Evolutionary conservation across 2,329 filamentous ascomycete species (phyloP).

Genomic region (Arthrinium puccinioides): DNA sequence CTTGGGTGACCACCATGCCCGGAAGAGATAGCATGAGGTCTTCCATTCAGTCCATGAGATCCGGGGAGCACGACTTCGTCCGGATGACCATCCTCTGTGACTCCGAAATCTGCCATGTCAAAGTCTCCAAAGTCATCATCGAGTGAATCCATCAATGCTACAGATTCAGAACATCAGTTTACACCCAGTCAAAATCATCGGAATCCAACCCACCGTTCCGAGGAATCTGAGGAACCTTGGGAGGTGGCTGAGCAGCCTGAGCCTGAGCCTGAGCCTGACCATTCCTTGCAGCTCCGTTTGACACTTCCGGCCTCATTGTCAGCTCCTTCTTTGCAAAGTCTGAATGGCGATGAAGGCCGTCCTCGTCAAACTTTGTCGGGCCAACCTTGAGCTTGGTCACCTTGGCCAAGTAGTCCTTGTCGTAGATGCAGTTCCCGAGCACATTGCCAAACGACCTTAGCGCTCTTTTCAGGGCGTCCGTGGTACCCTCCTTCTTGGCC

Average conservation of each 20-base stretch:
- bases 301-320: constrained; percentile 6
- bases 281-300: constrained; percentile 17
- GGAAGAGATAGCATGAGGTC: constrained; percentile 13
- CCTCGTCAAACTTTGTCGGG: constrained; percentile 70
- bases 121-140: constrained; percentile 48
- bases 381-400: constrained; percentile 83
- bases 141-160: constrained; percentile 22
- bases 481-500: constrained; percentile 96
- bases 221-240: too few species aligned
- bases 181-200: constrained; percentile 23
- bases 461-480: constrained; percentile 85
- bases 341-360: constrained; percentile 73
- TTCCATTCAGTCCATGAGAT: constrained; percentile 18
- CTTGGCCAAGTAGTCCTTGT: constrained; percentile 85
- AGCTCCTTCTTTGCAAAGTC: constrained; percentile 62
- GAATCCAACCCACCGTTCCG: constrained; percentile 42
- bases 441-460: constrained; percentile 92
- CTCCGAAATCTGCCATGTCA: constrained; percentile 70
- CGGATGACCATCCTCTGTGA: constrained; percentile 61
- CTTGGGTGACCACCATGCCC: constrained; percentile 14
- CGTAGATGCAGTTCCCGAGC: constrained; percentile 96
- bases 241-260: constrained; percentile 13
- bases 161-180: constrained; percentile 23
- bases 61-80: constrained; percentile 63
- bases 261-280: constrained; percentile 16